A percentile compares a stretch with the other conserved stretches of the same genome.
Conservation (phyloP, 768 basidiomycete species). For the Suillus hirtellus region DNA sequence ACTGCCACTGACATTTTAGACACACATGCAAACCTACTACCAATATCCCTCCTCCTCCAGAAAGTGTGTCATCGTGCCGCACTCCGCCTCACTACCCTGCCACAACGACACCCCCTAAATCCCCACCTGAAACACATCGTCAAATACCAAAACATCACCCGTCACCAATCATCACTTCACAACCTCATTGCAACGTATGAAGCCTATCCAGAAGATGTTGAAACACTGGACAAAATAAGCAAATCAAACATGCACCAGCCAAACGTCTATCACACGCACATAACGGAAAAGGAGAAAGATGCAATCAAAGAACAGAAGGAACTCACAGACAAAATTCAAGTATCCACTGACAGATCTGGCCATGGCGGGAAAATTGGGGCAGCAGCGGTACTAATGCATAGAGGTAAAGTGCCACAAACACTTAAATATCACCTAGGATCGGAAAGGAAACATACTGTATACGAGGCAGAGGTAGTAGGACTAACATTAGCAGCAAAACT, state of each 20-base stretch:
- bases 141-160: not conserved
- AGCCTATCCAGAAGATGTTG: not conserved
- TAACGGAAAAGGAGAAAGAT: not conserved
- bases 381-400: not conserved
- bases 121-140: rapidly evolving
- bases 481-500: constrained; percentile 15
- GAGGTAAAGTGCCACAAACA: not conserved
- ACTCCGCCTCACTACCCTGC: constrained; percentile 13
- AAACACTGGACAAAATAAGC: not conserved
- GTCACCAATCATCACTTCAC: constrained; percentile 17
- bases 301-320: not conserved
- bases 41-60: constrained; percentile 4
- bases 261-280: not conserved
- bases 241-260: not conserved
- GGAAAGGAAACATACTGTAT: constrained; percentile 15
- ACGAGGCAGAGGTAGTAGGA: constrained; percentile 20
- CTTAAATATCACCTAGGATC: constrained; percentile 9
- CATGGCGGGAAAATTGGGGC: not conserved
- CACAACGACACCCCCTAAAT: constrained; percentile 12
- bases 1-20: constrained; percentile 16
- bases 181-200: constrained; percentile 12
- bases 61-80: constrained; percentile 3
- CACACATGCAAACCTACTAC: constrained; percentile 9
- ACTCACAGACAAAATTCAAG: not conserved
- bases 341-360: constrained; percentile 3